phyloP scores from a whole-genome alignment of 257 asterid species.

The Eucommia ulmoides region DNA sequence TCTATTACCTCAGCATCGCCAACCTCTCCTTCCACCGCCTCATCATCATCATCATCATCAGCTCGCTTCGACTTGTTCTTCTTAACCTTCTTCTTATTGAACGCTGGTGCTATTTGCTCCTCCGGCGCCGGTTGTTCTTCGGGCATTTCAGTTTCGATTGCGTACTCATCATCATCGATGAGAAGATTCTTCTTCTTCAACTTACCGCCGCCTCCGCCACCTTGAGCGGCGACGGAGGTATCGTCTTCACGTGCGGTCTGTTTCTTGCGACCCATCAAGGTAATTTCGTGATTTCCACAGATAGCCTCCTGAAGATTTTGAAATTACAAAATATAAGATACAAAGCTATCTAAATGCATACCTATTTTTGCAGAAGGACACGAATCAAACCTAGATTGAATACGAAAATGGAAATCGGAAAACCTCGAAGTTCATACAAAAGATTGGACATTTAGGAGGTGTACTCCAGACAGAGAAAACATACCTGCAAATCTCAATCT shows the following conservation, averaged over 20 bases:
- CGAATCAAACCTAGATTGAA: too few relatives aligned
- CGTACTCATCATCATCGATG: constrained; percentile 67
- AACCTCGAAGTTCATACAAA: too few relatives aligned
- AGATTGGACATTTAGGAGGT: too few relatives aligned
- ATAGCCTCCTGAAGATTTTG: too few relatives aligned
- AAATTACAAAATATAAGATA: too few relatives aligned
- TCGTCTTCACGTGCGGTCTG: constrained; percentile 43
- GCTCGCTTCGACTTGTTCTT: constrained; percentile 36
- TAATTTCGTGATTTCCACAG: constrained; percentile 19
- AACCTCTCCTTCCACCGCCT: constrained; percentile 32
- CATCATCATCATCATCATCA: constrained; percentile 29
- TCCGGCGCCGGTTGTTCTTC: constrained; percentile 47
- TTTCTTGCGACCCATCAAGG: constrained; percentile 83
- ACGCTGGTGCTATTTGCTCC: constrained; percentile 31
- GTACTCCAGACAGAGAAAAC: too few relatives aligned
- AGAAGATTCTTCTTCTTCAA: constrained; percentile 53
- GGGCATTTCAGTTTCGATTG: constrained; percentile 46
- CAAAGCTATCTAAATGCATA: too few relatives aligned
- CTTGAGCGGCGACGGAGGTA: constrained; percentile 14
- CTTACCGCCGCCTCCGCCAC: constrained; percentile 45
- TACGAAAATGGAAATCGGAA: too few relatives aligned
- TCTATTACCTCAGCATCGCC: constrained; percentile 26
- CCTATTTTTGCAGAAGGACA: too few relatives aligned
- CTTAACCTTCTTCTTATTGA: constrained; percentile 49
- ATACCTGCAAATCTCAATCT: too few relatives aligned